phyloP scores from a whole-genome alignment of 495 filamentous ascomycete genomes.

The Aspergillus bridgeri region DNA sequence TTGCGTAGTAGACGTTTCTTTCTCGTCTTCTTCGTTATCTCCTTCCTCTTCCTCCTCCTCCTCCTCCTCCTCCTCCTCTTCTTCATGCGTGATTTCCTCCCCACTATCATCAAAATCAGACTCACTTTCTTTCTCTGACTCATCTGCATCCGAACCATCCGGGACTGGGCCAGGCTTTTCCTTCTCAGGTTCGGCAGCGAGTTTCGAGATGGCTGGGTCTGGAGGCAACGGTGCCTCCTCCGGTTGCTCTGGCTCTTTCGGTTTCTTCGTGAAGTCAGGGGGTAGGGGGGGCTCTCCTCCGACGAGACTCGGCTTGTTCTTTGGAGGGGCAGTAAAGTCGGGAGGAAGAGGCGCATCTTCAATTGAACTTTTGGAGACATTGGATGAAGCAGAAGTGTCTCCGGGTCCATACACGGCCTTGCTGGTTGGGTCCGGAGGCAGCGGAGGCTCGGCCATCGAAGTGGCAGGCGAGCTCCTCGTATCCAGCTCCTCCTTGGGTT shows the following conservation, averaged over 20 bases:
- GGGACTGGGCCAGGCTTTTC: slow-evolving; percentile 23
- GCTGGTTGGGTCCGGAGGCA: slow-evolving; percentile 76
- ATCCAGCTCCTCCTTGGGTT: slow-evolving; percentile 17
- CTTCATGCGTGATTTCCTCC: slow-evolving; percentile 30
- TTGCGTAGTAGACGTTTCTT: slow-evolving; percentile 53
- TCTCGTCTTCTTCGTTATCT: slow-evolving; percentile 35
- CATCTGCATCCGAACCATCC: slow-evolving; percentile 28
- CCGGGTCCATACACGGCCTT: slow-evolving; percentile 60
- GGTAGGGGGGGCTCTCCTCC: slow-evolving; percentile 20
- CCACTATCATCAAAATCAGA: slow-evolving; percentile 27
- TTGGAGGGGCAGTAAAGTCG: slow-evolving; percentile 43
- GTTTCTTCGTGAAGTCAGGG: slow-evolving; percentile 10
- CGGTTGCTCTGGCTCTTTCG: slow-evolving; percentile 1
- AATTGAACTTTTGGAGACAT: slow-evolving; percentile 45
- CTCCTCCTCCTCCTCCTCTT: slow-evolving; percentile 27
- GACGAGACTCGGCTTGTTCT: slow-evolving; percentile 3
- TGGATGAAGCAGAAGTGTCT: slow-evolving; percentile 67
- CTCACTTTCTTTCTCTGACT: slow-evolving; percentile 28
- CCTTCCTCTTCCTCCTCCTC: slow-evolving; percentile 43
- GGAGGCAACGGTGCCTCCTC: slow-evolving; percentile 35
- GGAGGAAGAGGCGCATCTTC: slow-evolving; percentile 60
- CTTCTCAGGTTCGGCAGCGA: slow-evolving; percentile 13
- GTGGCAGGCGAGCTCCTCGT: slow-evolving; percentile 22
- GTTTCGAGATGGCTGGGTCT: slow-evolving; percentile 25
- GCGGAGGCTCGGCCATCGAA: slow-evolving; percentile 48